A percentile compares a stretch with the other conserved stretches of the same genome.
Conservation (phyloP, 305 asterid species). For the Fraxinus latifolia region DNA sequence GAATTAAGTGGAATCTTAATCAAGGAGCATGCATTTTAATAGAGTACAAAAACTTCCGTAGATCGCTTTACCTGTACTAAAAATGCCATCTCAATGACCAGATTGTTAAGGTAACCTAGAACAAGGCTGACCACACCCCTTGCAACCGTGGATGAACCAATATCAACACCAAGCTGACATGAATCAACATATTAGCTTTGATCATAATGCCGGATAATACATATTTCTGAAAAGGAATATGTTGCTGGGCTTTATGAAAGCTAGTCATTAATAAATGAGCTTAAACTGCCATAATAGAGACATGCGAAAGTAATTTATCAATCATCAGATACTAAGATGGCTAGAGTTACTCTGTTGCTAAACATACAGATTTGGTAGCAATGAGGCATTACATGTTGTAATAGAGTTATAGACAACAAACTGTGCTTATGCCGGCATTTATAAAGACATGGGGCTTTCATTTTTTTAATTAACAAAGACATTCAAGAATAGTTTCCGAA, state of each 20-base stretch:
- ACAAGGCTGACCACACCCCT: slow-evolving; percentile 98
- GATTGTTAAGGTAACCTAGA: slow-evolving; percentile 87
- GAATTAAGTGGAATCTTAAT: not conserved
- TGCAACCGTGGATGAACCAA: slow-evolving; percentile 96
- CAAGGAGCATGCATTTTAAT: not conserved
- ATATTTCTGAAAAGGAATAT: not conserved
- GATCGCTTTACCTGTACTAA: slow-evolving; percentile 64
- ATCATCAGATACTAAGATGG: not conserved
- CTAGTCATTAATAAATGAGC: not conserved
- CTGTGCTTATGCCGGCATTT: not conserved
- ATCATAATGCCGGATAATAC: not conserved
- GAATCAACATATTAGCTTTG: not conserved
- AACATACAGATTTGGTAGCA: not conserved
- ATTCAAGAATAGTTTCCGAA: not conserved
- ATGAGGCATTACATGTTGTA: not conserved
- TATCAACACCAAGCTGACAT: slow-evolving; percentile 80
- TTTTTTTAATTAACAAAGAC: no score
- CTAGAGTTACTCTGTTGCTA: not conserved
- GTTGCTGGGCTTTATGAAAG: not conserved
- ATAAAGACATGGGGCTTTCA: not conserved
- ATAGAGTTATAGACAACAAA: not conserved
- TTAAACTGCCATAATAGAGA: not conserved
- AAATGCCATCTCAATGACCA: slow-evolving; percentile 94
- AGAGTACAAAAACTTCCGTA: not conserved
- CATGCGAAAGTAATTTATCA: slow-evolving; percentile 7